These are phyloP conservation scores for Coffea humblotiana DNA, from an alignment of 305 asterid genomes.

Conservation along the genomic window DNA sequence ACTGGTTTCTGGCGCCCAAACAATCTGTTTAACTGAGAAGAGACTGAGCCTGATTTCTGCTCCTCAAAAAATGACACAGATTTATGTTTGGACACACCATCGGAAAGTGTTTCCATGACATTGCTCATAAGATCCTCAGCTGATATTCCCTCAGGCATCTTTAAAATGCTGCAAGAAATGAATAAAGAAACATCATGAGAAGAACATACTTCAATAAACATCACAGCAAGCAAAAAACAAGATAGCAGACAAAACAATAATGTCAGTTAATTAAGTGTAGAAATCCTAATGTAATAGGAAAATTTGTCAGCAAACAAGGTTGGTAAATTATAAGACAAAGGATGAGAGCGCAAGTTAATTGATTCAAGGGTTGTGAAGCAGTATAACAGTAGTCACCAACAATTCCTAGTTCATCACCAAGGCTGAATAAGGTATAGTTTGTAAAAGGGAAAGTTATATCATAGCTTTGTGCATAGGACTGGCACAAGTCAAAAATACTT, in stretches of 20 bases:
- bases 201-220: not conserved
- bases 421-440: not conserved
- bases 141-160: constrained; percentile 73
- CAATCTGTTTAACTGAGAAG: constrained; percentile 56
- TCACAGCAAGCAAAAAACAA: not conserved
- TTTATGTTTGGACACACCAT: constrained; percentile 53
- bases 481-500: not conserved
- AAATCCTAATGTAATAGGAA: not conserved
- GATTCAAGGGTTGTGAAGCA: not conserved
- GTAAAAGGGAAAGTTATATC: not conserved
- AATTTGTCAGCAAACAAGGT: not conserved
- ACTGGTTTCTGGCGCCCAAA: constrained; percentile 84
- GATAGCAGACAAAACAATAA: not conserved
- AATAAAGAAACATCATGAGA: not conserved
- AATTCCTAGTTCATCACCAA: not conserved
- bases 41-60: constrained; percentile 41
- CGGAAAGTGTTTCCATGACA: constrained; percentile 61
- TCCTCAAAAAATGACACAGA: constrained; percentile 51
- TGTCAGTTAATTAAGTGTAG: not conserved
- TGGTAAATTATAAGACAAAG: not conserved
- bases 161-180: not conserved
- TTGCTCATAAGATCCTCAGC: constrained; percentile 61
- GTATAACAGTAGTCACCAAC: not conserved
- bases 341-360: not conserved
- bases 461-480: not conserved